These are phyloP conservation scores for Vigna angularis DNA, from an alignment of 306 rosid species.

Conservation along the genomic window DNA sequence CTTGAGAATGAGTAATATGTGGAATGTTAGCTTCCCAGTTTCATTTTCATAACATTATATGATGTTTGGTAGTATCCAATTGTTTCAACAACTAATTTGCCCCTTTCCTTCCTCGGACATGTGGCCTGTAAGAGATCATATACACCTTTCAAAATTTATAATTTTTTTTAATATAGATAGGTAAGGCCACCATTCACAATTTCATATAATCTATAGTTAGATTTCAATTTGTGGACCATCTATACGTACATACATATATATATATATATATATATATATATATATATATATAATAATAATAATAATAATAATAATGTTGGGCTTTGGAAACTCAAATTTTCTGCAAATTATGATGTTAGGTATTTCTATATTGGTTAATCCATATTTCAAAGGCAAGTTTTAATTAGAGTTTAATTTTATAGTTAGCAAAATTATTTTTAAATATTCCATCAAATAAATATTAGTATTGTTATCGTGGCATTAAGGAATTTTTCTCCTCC, in stretches of 20 bases:
- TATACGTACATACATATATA: not conserved
- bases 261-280: too few relatives aligned
- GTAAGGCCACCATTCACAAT: slow-evolving; percentile 25
- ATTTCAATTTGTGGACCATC: slow-evolving; percentile 40
- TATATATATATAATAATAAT: too few relatives aligned
- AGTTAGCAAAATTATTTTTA: too few relatives aligned
- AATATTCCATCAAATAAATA: too few relatives aligned
- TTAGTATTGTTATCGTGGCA: too few relatives aligned
- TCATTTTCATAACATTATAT: slow-evolving; percentile 1
- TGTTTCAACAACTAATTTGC: slow-evolving; percentile 14
- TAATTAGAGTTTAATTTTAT: too few relatives aligned
- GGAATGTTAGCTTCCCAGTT: slow-evolving; percentile 7
- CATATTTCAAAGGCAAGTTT: too few relatives aligned
- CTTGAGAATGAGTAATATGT: not conserved
- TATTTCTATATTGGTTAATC: too few relatives aligned
- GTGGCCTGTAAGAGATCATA: slow-evolving; percentile 18
- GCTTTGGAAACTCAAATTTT: too few relatives aligned
- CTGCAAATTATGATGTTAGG: too few relatives aligned
- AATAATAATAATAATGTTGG: too few relatives aligned
- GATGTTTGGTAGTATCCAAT: not conserved
- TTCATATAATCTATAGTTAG: slow-evolving; percentile 15
- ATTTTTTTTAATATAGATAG: not conserved
- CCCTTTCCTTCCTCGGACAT: not conserved
- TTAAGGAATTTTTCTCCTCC: too few relatives aligned
- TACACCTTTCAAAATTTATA: not conserved